phyloP scores from a whole-genome alignment of 2,329 filamentous ascomycete genomes.

The Metarhizium robertsii region DNA sequence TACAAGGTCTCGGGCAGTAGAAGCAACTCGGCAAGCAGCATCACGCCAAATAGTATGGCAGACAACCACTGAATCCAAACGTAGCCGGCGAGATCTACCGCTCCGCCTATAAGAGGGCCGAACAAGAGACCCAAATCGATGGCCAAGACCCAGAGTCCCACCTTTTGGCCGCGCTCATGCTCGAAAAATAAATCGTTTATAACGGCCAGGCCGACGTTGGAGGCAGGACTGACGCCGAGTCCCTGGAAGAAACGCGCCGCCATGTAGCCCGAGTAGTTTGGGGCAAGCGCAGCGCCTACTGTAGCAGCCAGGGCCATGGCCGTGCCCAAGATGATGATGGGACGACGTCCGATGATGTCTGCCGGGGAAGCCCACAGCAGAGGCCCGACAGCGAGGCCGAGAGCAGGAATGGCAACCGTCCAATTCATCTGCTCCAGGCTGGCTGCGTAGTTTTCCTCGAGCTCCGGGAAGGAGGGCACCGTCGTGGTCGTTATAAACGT shows the following conservation, averaged over 20 bases:
- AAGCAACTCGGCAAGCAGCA: slow-evolving; percentile 34
- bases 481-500: slow-evolving; percentile 49
- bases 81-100: slow-evolving; percentile 21
- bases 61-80: slow-evolving; percentile 47
- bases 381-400: slow-evolving; percentile 42
- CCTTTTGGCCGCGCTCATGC: slow-evolving; percentile 36
- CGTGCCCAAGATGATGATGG: slow-evolving; percentile 16
- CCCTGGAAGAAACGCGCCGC: slow-evolving; percentile 50
- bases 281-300: slow-evolving; percentile 22
- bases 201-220: slow-evolving; percentile 45
- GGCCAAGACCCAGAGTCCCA: slow-evolving; percentile 49
- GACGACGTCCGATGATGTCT: slow-evolving; percentile 37
- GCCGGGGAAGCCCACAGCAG: slow-evolving; percentile 37
- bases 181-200: slow-evolving; percentile 48
- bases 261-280: slow-evolving; percentile 41
- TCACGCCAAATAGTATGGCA: slow-evolving; percentile 39
- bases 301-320: slow-evolving; percentile 22
- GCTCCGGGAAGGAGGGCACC: slow-evolving; percentile 40
- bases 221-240: slow-evolving; percentile 42
- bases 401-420: slow-evolving; percentile 41
- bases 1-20: slow-evolving; percentile 49
- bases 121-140: slow-evolving; percentile 44
- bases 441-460: slow-evolving; percentile 36
- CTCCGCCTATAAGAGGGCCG: slow-evolving; percentile 24
- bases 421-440: slow-evolving; percentile 40